A percentile compares a stretch with the other conserved stretches of the same genome.
These are phyloP conservation scores for Deinandra increscens DNA, from an alignment of 129 eudicot species.

Conservation along the genomic window DNA sequence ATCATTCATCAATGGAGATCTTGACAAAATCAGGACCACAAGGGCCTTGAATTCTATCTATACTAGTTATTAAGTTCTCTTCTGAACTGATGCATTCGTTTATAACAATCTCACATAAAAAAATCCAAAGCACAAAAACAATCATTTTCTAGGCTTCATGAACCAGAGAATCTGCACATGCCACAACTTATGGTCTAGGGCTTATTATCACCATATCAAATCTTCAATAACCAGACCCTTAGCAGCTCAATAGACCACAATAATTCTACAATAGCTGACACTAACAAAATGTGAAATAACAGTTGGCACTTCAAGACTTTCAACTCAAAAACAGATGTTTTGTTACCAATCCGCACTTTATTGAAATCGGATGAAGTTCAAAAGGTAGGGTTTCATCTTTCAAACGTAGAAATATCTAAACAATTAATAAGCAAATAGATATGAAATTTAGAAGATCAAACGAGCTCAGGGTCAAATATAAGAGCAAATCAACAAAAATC, in stretches of 20 bases:
- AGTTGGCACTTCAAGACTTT: background rate
- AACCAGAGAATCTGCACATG: too few species aligned
- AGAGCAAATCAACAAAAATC: background rate
- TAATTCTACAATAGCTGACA: background rate
- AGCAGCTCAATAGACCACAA: background rate
- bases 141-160: background rate
- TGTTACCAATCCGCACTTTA: constrained; percentile 11
- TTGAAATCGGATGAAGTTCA: constrained; percentile 8
- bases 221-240: background rate
- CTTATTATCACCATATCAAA: constrained; percentile 4
- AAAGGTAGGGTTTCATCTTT: constrained; percentile 22
- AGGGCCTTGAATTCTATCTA: background rate
- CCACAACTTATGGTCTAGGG: background rate
- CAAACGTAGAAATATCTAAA: background rate
- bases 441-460: background rate
- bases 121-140: too few species aligned
- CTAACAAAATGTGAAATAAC: constrained; percentile 4
- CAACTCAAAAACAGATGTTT: background rate
- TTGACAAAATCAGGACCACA: background rate
- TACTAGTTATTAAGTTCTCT: background rate
- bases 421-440: background rate
- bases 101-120: too few species aligned
- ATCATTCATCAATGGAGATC: background rate
- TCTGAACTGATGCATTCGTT: too few species aligned
- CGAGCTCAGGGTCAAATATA: background rate